phyloP scores from a whole-genome alignment of 2,329 filamentous ascomycete species.

The Exophiala sp. region DNA sequence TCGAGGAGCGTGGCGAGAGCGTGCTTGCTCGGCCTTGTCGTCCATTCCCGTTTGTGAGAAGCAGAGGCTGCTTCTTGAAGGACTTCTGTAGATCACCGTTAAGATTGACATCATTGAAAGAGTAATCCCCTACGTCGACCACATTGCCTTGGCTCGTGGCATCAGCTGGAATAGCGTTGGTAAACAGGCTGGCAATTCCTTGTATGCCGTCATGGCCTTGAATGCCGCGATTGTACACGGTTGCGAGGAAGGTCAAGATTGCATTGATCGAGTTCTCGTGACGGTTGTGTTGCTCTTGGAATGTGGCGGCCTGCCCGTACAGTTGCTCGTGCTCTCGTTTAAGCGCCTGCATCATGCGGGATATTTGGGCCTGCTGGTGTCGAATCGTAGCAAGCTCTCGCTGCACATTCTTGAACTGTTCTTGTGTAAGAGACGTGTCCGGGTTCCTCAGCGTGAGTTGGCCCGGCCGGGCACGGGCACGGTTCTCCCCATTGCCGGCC shows the following conservation, averaged over 20 bases:
- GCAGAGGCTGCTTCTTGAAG: slow-evolving; percentile 43
- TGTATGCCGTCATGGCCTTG: slow-evolving; percentile 68
- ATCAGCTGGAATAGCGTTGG: slow-evolving; percentile 58
- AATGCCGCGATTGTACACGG: slow-evolving; percentile 88
- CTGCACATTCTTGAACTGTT: slow-evolving; percentile 71
- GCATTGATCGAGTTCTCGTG: slow-evolving; percentile 98
- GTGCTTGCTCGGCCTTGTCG: slow-evolving; percentile 34
- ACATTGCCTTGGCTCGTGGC: slow-evolving; percentile 52
- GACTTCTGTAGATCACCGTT: slow-evolving; percentile 35
- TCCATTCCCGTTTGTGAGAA: slow-evolving; percentile 41
- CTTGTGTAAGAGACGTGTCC: slow-evolving; percentile 50
- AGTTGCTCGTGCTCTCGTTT: slow-evolving; percentile 82
- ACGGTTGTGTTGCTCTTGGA: slow-evolving; percentile 87
- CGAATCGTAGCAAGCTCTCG: slow-evolving; percentile 76
- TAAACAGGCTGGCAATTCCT: slow-evolving; percentile 71
- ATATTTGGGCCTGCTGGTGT: slow-evolving; percentile 80
- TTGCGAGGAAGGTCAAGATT: slow-evolving; percentile 94
- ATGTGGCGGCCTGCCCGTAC: slow-evolving; percentile 79
- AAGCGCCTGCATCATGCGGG: slow-evolving; percentile 70
- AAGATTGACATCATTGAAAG: slow-evolving; percentile 34
- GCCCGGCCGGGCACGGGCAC: slow-evolving; percentile 34
- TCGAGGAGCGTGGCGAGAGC: slow-evolving; percentile 34
- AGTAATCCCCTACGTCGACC: slow-evolving; percentile 56
- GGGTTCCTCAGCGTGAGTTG: slow-evolving; percentile 39
- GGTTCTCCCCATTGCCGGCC: slow-evolving; percentile 29